A percentile compares a stretch with the other conserved stretches of the same genome.
Evolutionary conservation across 2,329 filamentous ascomycete genomes (phyloP).

Genomic region (Verticillium longisporum): DNA sequence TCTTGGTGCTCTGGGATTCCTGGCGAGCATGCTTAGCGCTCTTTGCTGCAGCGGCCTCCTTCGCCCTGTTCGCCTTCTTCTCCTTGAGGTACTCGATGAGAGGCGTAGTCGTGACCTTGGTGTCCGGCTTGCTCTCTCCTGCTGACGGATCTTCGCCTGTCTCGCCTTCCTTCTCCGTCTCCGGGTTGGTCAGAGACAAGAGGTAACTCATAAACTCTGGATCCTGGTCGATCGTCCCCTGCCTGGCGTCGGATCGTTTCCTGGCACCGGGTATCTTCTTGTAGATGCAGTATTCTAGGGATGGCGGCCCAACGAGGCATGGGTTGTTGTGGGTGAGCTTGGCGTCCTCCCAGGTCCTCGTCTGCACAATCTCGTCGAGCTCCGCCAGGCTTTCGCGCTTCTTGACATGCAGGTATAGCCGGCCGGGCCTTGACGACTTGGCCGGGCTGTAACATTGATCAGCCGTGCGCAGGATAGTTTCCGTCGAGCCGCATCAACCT

Average conservation of each 20-base stretch:
- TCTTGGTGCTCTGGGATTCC: conserved; percentile 45
- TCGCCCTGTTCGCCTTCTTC: conserved; percentile 73
- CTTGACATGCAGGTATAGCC: conserved; percentile 78
- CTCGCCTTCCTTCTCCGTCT: conserved; percentile 40
- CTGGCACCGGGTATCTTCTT: conserved; percentile 73
- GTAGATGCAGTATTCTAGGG: conserved; percentile 76
- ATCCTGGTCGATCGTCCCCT: conserved; percentile 95
- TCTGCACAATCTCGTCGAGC: conserved; percentile 65
- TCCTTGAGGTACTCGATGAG: conserved; percentile 85
- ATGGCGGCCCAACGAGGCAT: conserved; percentile 70
- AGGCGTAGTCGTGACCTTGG: conserved; percentile 73
- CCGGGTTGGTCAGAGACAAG: conserved; percentile 72
- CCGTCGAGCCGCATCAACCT: conserved; percentile 22
- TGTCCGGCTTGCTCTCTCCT: conserved; percentile 42
- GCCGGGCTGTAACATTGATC: conserved; percentile 51
- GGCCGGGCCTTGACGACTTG: conserved; percentile 73
- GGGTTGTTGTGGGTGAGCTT: conserved; percentile 67
- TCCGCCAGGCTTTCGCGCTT: conserved; percentile 59
- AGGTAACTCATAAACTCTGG: conserved; percentile 93
- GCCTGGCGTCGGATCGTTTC: conserved; percentile 71
- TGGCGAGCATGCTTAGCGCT: conserved; percentile 49
- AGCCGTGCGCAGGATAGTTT: conserved; percentile 2
- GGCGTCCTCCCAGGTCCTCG: conserved; percentile 70
- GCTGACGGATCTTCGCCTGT: conserved; percentile 36
- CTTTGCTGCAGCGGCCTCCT: conserved; percentile 49